Base-by-base conservation (phyloP, 1,284 basidiomycete genomes). In the Polyporus tsugae region DNA sequence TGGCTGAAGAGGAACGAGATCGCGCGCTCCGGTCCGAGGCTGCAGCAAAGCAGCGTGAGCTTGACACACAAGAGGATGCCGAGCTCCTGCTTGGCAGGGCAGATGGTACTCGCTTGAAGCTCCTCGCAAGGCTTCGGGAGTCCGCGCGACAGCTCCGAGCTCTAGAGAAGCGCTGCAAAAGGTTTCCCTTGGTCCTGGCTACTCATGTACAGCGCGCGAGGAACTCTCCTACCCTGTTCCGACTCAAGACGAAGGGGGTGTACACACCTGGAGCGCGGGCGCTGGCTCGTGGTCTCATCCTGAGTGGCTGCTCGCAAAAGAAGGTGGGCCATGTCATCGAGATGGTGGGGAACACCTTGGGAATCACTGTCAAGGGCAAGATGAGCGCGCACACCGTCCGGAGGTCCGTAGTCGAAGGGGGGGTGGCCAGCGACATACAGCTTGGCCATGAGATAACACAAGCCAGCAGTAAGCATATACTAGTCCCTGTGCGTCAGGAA, bases 361-460 rank as follows among this genome's bases (percentile, higher is more conserved):
- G 63, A 35, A 38, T 46, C 9, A 46, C 33, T 0, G 63, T 64
- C 9, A n/a, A 58, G 17, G 63, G 53, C 0, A 36, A 15, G 5
- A 64, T 64, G 38, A 57, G 55, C 22, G 36, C 38, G 19, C 52
- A 38, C 13, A 57, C 53, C n/a, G 63, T 58, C 11, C 38, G 38
- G 15, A 10, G 63, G 13, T 33, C 42, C 4, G 53, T 64, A 1
- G 11, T 25, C 2, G 63, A 64, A 17, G 63, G 63, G 6, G 25
- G 42, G 0, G 13, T 13, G 3, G 39, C 29, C 13, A 44, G 39
- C 6, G 55, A 64, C 15, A 29, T 57, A 17, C 53, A 64, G 63
- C 6, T 64, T 5, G 63, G 9, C 25, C 2, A 64, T 57, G 63
- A 64, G 38, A 17, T 64, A 2, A 13, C 11, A 3, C 9, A 42